Evolutionary conservation across 441 rosid species (phyloP).

Genomic region (Eutrema salsugineum): DNA sequence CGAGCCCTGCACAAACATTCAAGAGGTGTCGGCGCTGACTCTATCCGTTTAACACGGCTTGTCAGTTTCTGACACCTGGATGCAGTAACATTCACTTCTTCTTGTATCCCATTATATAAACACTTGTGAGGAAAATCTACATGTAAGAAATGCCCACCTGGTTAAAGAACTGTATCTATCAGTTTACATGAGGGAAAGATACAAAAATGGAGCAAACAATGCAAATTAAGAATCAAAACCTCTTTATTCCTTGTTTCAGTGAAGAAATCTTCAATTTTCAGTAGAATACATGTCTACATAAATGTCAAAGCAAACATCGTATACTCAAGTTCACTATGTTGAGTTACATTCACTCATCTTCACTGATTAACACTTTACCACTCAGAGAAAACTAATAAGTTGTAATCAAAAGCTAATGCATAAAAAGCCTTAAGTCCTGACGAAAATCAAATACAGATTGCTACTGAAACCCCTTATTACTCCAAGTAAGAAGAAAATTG

Average conservation of each 20-base stretch:
- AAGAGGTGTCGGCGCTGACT: slow-evolving; percentile 74
- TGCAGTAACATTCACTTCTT: slow-evolving; percentile 70
- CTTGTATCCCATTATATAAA: slow-evolving; percentile 93
- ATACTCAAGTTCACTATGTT: not conserved
- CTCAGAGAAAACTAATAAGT: not conserved
- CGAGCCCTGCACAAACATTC: slow-evolving; percentile 41
- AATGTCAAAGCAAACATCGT: not conserved
- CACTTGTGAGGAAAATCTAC: slow-evolving; percentile 92
- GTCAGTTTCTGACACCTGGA: slow-evolving; percentile 75
- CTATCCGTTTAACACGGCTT: slow-evolving; percentile 70
- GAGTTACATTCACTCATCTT: not conserved
- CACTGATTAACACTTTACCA: not conserved
- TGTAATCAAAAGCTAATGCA: not conserved
- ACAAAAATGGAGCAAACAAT: too few species aligned
- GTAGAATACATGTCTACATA: not conserved
- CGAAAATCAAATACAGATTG: not conserved
- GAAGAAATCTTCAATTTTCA: not conserved
- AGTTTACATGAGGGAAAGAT: not conserved
- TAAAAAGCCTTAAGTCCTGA: slow-evolving; percentile 10
- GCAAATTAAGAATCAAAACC: too few species aligned
- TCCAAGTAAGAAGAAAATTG: not conserved
- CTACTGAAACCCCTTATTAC: not conserved
- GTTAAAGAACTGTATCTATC: slow-evolving; percentile 29
- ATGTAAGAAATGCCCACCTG: slow-evolving; percentile 28
- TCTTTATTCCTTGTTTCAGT: not conserved